Evolutionary conservation across 352 stramenopile genomes (phyloP), one percentile per base, ranked within the genome.

Genomic region (Phytophthora colocasiae): DNA sequence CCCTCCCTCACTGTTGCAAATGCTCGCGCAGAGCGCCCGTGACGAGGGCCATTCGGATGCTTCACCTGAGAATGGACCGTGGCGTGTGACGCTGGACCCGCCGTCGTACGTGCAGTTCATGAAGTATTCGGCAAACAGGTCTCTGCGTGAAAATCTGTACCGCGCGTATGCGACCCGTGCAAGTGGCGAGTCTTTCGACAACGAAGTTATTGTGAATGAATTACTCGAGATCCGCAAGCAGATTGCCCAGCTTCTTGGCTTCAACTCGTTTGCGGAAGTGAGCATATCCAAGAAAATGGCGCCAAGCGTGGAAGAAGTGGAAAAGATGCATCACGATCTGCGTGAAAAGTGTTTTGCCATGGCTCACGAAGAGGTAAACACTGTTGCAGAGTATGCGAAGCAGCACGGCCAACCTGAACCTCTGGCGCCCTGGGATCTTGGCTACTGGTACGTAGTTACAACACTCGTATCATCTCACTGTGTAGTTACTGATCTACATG

Each of bases 211-310:
- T 53, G 98, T 99, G 61, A 79, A 96, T 6, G 89, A 98, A 63
- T 95, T 99, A 32, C 77, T 99, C 11, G 71, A 89, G 49, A 85
- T 99, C 22, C 95, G 95, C 45, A 76, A 94, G 66, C 87, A 98
- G 64, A 93, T 97, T 77, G 86, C 96, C 1, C 61, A 83, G 40
- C 67, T 99, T 53, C 81, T 99, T 31, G 97, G 96, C 19, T 99
- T 98, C 63, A 68, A 82, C 12, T 98, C 95, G 51, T 98, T 96
- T 73, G 97, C 97, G 0, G 85, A 98, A 70, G 74, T 98, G 45
- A 97, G 88, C 49, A 81, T 99, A 36, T 87, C 92, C 0, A 90
- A 84, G n/a, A 99, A 99, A 78, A 99, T 99, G 97, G 97, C 97
- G 14, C 86, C 91, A 14, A 91, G 81, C 60, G 91, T 98, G 14